These are phyloP conservation scores for Blastobotrys chiropterorum DNA, from an alignment of 805 yeast genomes.

Conservation along the genomic window DNA sequence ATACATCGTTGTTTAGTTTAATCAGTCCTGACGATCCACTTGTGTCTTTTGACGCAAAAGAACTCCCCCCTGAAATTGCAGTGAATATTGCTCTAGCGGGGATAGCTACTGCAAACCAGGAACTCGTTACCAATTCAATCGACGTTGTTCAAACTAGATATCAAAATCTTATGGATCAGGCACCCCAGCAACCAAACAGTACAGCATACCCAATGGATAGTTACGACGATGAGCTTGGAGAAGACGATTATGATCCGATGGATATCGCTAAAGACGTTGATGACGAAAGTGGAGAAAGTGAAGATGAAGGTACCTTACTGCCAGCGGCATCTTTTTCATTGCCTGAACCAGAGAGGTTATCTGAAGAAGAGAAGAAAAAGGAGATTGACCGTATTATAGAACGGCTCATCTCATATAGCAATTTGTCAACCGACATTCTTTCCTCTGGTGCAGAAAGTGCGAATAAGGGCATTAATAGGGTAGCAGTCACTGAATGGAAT, in stretches of 20 bases:
- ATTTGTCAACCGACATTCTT: conserved; percentile 5
- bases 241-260: conserved; percentile 24
- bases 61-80: conserved; percentile 59
- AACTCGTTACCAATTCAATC: conserved; percentile 56
- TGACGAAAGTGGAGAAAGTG: conserved; percentile 26
- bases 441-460: conserved; percentile 18
- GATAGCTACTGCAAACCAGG: conserved; percentile 46
- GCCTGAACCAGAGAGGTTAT: conserved; percentile 45
- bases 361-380: conserved; percentile 13
- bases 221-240: conserved; percentile 28
- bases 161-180: conserved; percentile 37
- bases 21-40: conserved; percentile 56
- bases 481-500: conserved; percentile 47
- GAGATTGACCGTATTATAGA: conserved; percentile 17
- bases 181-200: conserved; percentile 9
- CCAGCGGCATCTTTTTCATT: conserved; percentile 42
- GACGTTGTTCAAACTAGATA: conserved; percentile 66
- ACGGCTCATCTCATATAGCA: conserved; percentile 18
- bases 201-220: conserved; percentile 22
- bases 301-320: conserved; percentile 27
- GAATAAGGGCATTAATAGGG: conserved; percentile 20
- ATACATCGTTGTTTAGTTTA: conserved; percentile 61
- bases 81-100: conserved; percentile 63
- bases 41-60: conserved; percentile 61
- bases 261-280: conserved; percentile 14